Evolutionary conservation across 2,329 filamentous ascomycete genomes (phyloP), one percentile per base, ranked within the genome.

Genomic region (Diaporthe nobilis): DNA sequence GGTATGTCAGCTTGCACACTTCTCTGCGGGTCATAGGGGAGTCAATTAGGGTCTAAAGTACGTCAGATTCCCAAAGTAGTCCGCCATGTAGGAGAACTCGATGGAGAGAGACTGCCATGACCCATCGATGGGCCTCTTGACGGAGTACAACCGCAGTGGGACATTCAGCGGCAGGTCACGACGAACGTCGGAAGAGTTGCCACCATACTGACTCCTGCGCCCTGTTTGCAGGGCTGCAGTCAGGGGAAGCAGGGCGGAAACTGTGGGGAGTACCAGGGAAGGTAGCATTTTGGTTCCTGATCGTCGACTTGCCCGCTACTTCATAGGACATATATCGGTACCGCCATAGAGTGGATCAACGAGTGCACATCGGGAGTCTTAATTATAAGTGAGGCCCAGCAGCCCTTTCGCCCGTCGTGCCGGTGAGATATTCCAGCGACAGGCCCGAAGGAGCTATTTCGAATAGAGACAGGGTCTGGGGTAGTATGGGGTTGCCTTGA

Each of bases 141-240:
- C 65, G 1, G 65, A 39, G 10, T 68, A 53, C 10, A 68, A 34
- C 28, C 65, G 65, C 3, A 53, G 22, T 7, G 65, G 65, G 20
- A 53, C 65, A 39, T 68, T 68, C 13, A 53, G 15, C 3, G n/a
- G 2, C 12, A 68, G 20, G 34, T 68, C 44, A 53, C 47, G 65
- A 20, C 70, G 39, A 51, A 60, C 15, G 8, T 61, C 53, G 47
- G 44, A 31, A 39, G 47, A 47, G 25, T 34, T 49, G 25, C 20
- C 61, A n/a, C n/a, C 20, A 4, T 9, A 13, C n/a, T 39, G 65
- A 39, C 65, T 68, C 65, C 47, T 22, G 61, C 67, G 67, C 68
- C 15, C 28, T 20, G 31, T 31, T 31, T 39, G 63, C 34, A 53
- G 22, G 25, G 68, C 83, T 79, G 81, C 82, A 34, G 34, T 72